These are phyloP conservation scores for Mycena vulgaris DNA, from an alignment of 768 basidiomycete genomes.

Conservation along the genomic window DNA sequence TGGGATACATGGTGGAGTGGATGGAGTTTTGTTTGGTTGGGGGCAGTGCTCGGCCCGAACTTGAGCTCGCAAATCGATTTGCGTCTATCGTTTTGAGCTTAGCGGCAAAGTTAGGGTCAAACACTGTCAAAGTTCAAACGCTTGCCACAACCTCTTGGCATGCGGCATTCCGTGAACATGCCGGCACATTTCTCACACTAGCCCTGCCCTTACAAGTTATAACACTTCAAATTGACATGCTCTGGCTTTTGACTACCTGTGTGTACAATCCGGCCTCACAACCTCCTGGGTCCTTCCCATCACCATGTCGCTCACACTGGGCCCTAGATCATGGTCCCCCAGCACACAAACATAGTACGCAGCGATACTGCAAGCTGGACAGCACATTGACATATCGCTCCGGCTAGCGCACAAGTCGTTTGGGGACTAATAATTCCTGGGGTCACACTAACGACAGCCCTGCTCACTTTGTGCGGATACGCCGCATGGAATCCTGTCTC, in stretches of 20 bases:
- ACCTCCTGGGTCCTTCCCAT: not conserved
- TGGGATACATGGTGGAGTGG: too few relatives aligned
- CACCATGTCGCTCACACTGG: not conserved
- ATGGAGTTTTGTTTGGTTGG: too few relatives aligned
- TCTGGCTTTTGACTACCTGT: not conserved
- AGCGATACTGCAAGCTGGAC: not conserved
- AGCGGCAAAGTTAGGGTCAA: too few relatives aligned
- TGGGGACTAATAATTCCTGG: not conserved
- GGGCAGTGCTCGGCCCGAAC: too few relatives aligned
- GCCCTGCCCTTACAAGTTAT: too few relatives aligned
- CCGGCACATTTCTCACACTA: too few relatives aligned
- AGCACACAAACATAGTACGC: conserved; percentile 1
- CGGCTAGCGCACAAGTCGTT: not conserved
- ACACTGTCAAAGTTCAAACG: too few relatives aligned
- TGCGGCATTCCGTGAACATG: too few relatives aligned
- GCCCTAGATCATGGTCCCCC: not conserved
- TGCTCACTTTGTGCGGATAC: conserved; percentile 7
- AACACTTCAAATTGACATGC: too few relatives aligned
- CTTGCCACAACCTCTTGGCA: too few relatives aligned
- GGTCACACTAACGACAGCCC: not conserved
- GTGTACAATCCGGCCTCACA: not conserved
- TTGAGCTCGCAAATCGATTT: too few relatives aligned
- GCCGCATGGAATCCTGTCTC: conserved; percentile 13
- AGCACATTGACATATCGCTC: not conserved
- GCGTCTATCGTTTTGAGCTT: too few relatives aligned